These are phyloP conservation scores for Apiotrichum porosum DNA, from an alignment of 1,284 basidiomycete species.

Conservation along the genomic window DNA sequence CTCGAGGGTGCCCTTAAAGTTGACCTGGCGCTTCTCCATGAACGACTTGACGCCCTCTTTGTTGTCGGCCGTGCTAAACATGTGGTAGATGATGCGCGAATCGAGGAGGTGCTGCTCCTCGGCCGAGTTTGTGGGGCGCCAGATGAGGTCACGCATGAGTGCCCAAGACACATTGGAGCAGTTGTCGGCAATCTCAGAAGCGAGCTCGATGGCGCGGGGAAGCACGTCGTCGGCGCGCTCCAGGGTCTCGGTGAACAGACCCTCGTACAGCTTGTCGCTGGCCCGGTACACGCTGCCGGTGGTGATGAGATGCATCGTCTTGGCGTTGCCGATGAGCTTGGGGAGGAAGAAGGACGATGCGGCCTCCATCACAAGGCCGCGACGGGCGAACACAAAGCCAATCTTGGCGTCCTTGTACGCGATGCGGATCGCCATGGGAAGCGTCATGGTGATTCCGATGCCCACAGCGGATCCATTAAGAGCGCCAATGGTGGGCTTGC, in stretches of 20 bases:
- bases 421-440: constrained; percentile 16
- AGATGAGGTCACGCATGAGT: constrained; percentile 14
- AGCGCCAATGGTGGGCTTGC: constrained; percentile 17
- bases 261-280: constrained; percentile 5
- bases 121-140: constrained; percentile 4
- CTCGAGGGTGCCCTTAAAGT: constrained; percentile 10
- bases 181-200: constrained; percentile 10
- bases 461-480: constrained; percentile 16
- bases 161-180: constrained; percentile 4
- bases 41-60: constrained; percentile 18
- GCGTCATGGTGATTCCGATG: constrained; percentile 17
- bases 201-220: constrained; percentile 13
- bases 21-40: constrained; percentile 14
- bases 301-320: constrained; percentile 9
- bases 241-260: constrained; percentile 14
- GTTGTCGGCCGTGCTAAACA: constrained; percentile 9
- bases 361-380: constrained; percentile 17
- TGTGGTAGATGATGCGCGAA: constrained; percentile 8
- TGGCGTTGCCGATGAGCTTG: constrained; percentile 6
- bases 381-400: constrained; percentile 17
- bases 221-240: constrained; percentile 9
- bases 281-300: constrained; percentile 12
- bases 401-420: constrained; percentile 16
- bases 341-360: constrained; percentile 18
- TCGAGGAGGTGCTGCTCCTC: constrained; percentile 22